A percentile compares a stretch with the other conserved stretches of the same genome.
Evolutionary conservation across 139 green algal species (phyloP).

Genomic region (Tetratostichococcus sp.): DNA sequence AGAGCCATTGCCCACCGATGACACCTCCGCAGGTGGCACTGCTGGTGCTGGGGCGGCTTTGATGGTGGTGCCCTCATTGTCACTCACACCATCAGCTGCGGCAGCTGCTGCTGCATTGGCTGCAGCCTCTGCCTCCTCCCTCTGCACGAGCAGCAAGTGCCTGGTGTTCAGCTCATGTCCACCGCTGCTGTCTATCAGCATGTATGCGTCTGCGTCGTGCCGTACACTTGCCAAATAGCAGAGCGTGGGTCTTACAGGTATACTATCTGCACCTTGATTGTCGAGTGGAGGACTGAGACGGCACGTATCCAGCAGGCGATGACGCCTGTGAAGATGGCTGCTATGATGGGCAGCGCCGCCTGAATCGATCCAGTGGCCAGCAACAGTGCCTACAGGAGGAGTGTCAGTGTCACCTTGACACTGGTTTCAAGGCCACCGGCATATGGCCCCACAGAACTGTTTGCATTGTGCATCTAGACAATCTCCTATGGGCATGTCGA

Average conservation of each 20-base stretch:
- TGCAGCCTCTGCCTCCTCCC: background rate
- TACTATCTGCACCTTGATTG: slow-evolving; percentile 26
- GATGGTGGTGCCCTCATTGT: background rate
- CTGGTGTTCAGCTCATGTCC: too few species aligned
- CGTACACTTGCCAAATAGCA: too few species aligned
- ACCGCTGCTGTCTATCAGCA: too few species aligned
- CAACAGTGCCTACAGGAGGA: slow-evolving; percentile 40
- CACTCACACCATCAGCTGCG: background rate
- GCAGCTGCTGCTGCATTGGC: background rate
- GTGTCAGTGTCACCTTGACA: background rate
- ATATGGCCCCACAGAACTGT: too few species aligned
- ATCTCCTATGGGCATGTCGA: too few species aligned
- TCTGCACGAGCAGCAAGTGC: background rate
- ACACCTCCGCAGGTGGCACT: background rate
- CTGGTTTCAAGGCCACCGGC: too few species aligned
- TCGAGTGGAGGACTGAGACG: slow-evolving; percentile 28
- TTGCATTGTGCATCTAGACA: background rate
- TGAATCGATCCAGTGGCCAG: slow-evolving; percentile 49
- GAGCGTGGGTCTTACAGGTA: background rate
- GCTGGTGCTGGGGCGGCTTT: too few species aligned
- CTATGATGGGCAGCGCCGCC: slow-evolving; percentile 51
- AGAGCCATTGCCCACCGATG: too few species aligned
- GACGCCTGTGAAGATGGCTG: slow-evolving; percentile 39
- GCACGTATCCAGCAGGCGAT: slow-evolving; percentile 52
- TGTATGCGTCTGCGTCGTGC: too few species aligned